phyloP scores from a whole-genome alignment of 202 grass and related monocot species.

The Schoenoplectus triqueter region DNA sequence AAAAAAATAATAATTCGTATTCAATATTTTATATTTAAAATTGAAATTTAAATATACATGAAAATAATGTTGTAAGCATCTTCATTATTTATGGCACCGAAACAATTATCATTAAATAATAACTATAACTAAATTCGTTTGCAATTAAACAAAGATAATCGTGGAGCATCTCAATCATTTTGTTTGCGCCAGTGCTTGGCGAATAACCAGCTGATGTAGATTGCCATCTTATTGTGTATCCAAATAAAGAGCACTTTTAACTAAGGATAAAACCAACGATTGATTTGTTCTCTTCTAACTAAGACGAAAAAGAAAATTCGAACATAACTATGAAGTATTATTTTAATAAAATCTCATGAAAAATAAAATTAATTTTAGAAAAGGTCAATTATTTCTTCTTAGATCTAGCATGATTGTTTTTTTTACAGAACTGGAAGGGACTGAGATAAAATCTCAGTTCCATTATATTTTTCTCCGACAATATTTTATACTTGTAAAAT shows the following conservation, averaged over 20 bases:
- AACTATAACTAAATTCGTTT: conserved; percentile 14
- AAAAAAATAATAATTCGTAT: too few relatives aligned
- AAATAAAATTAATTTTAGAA: too few relatives aligned
- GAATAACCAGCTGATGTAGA: conserved; percentile 35
- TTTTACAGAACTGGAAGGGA: too few relatives aligned
- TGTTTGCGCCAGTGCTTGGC: conserved; percentile 34
- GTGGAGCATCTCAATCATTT: conserved; percentile 32
- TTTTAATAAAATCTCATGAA: conserved; percentile 18
- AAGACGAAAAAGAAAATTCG: neutral
- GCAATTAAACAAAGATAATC: conserved; percentile 2
- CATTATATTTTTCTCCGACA: too few relatives aligned
- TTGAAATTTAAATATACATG: neutral
- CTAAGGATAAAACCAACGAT: conserved; percentile 21
- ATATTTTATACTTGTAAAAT: too few relatives aligned
- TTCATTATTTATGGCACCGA: neutral
- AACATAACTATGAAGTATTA: neutral
- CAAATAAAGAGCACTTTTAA: conserved; percentile 10
- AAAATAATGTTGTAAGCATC: neutral
- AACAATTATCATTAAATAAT: neutral
- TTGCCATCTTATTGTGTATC: conserved; percentile 27
- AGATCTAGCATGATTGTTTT: too few relatives aligned
- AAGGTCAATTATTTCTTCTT: too few relatives aligned
- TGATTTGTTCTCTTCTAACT: conserved; percentile 11
- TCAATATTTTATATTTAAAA: neutral
- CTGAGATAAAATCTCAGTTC: too few relatives aligned